Base-by-base conservation (phyloP, 2,329 filamentous ascomycete genomes). In the Xylariales sp. region DNA sequence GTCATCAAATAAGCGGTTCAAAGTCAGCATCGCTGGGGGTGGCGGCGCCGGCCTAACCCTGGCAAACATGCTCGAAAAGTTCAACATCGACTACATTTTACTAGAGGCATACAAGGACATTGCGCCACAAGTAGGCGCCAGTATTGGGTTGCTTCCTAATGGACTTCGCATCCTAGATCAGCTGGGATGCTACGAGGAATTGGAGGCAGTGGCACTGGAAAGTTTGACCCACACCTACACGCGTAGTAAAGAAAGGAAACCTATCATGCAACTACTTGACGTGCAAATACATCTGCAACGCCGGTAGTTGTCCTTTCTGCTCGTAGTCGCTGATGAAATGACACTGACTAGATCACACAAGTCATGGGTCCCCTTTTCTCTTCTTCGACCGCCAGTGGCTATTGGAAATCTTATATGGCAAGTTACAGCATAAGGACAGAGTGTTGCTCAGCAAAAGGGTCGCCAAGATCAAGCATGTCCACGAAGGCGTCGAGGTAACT, bases 141-240 rank as follows among this genome's bases (percentile, higher is more conserved):
- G 62, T 3, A 71, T 79, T 20, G 69, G 61, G 1, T 47, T 77
- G 0, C 45, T 63, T 0, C 59, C 73, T 0, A 60, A 69, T 14
- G 68, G 68, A 0, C 43, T 55, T 4, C 59, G 66, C 1, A 67
- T 78, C 5, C 51, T 76, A 1, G 73, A 76, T 38, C 75, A 79
- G 51, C 51, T 78, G 0, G 73, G 70, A 1, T 51, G 57, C 14
- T 61, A 58, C 25, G 51, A 62, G 21, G 22, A 50, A 2, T 45
- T 64, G 6, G 15, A 31, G 5, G 11, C 15, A 5, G 8, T 39
- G 9, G 24, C 36, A 8, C 36, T 29, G 16, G 24, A 19, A 15
- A 19, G n/a, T n/a, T 12, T 31, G 9, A 39, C 18, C 6, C 11
- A 10, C 5, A 16, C 36, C 8, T n/a, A 39, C 4, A 21, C 12